Base-by-base conservation (phyloP, 805 yeast species). In the Starmerella floris region DNA sequence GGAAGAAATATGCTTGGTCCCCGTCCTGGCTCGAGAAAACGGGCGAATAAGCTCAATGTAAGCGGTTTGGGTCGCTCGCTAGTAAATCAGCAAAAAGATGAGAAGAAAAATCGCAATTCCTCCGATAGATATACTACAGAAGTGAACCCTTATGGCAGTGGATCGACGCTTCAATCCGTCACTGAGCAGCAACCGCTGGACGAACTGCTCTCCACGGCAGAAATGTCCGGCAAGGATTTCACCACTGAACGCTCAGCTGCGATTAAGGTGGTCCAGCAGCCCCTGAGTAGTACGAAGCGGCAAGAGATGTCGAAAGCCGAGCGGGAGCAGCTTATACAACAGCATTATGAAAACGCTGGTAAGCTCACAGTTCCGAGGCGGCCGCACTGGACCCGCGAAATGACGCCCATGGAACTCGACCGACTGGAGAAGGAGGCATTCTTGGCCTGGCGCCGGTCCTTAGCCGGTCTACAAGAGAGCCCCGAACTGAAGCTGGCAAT, bases 121-220 rank as follows among this genome's bases (percentile, higher is more conserved):
- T 72, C 83, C 74, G 61, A 57, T 23, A 69, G 95, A 55, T 85
- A 84, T 61, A 82, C 94, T 17, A 84, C 95, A 0, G 78, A 73
- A 37, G 44, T 78, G 52, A 82, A 75, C 52, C 73, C 71, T n/a
- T 49, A 49, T 19, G 52, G 52, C 21, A 49, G 52, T 48, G 84
- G 95, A 93, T 93, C 83, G 40, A 83, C 85, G 50, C 65, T 91
- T 56, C 74, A 91, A 59, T 85, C 96, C 2, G 93, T 91, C 15
- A 91, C 97, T 0, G 97, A 91, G 56, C 97, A 91, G 60, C 75
- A 80, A 52, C 79, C 96, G 1, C 64, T 91, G 44, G 97, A 91
- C 63, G 99, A 91, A 63, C 87, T 91, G 61, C 72, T 91, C 56
- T 80, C 78, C 56, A 88, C 96, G 6, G 99, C 98, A 1, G 94